Base-by-base conservation (phyloP, 2,329 filamentous ascomycete genomes). In the Penicillium sclerotiorum region DNA sequence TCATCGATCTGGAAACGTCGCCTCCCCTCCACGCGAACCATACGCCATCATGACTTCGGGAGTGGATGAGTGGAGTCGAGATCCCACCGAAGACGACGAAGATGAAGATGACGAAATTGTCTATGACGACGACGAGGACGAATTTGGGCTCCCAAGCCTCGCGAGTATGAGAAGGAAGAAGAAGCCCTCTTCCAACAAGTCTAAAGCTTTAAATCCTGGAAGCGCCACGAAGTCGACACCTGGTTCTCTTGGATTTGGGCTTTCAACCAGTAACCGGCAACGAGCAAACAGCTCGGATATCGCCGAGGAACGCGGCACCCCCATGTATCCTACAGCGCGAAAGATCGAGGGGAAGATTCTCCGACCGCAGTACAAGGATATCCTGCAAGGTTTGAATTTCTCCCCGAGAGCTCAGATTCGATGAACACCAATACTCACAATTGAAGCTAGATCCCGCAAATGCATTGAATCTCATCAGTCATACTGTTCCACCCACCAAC, bases 351-450 rank as follows among this genome's bases (percentile, higher is more conserved):
- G 90, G 22, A 99, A 99, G 78, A 97, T 97, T 52, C 77, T 99
- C 18, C 85, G 94, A 56, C 94, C 94, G 44, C 94, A 99, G 71
- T 99, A 97, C 72, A 96, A 99, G 73, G 94, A 99, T 55, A 95
- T 99, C 38, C 75, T 99, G 17, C 83, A 81, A 77, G 85, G 85
- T 87, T 58, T 47, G 61, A 49, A 49, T 40, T 30, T 39, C 12
- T 15, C 25, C 17, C 21, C 21, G 25, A 33, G 20, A 17, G 20
- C 17, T 4, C 5, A 9, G 12, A 8, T 6, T 41, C 12, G 30
- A 27, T 6, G 22, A 17, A 23, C 9, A 27, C 18, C 23, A 1
- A 52, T 33, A 39, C 47, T 59, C 12, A 60, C 42, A 22, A 9
- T 50, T 25, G 23, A 20, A 18, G 30, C 18, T 42, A 72, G 84